phyloP scores from a whole-genome alignment of 805 yeast genomes.

The Vanderwaltozyma tropicalis region DNA sequence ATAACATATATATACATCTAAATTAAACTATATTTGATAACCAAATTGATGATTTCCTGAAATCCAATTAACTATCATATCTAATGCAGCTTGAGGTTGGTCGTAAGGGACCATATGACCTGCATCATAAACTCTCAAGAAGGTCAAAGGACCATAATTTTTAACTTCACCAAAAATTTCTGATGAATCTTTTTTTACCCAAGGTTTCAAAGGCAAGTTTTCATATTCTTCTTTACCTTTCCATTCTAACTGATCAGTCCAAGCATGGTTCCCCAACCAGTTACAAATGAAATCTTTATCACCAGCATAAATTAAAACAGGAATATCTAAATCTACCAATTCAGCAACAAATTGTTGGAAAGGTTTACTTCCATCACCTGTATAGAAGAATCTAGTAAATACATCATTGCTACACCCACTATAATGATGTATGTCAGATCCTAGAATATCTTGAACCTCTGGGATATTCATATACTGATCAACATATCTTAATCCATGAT shows the following conservation, averaged over 20 bases:
- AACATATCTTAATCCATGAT: conserved; percentile 58
- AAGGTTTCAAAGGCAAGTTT: conserved; percentile 32
- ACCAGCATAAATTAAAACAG: conserved; percentile 86
- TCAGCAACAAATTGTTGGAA: conserved; percentile 66
- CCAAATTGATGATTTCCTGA: neutral
- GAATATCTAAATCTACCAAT: conserved; percentile 56
- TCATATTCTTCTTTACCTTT: conserved; percentile 40
- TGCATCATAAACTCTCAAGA: conserved; percentile 66
- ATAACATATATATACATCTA: neutral
- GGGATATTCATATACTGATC: conserved; percentile 64
- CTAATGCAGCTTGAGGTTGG: conserved; percentile 63
- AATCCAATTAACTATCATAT: conserved; percentile 69
- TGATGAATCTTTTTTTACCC: conserved; percentile 31
- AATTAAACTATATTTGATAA: neutral
- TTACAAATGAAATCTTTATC: conserved; percentile 88
- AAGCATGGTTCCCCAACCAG: conserved; percentile 83
- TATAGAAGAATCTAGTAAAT: conserved; percentile 53
- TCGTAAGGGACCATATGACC: conserved; percentile 93
- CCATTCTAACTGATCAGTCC: conserved; percentile 67
- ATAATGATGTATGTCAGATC: conserved; percentile 71
- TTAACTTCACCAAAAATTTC: conserved; percentile 61
- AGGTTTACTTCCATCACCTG: conserved; percentile 82
- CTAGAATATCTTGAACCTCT: conserved; percentile 63
- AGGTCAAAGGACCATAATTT: conserved; percentile 59
- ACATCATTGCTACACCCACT: conserved; percentile 61